Percentiles rank a stretch among this genome's conserved stretches.
Evolutionary conservation across 495 filamentous ascomycete species (phyloP).

Genomic region (Trichoderma gamsii): DNA sequence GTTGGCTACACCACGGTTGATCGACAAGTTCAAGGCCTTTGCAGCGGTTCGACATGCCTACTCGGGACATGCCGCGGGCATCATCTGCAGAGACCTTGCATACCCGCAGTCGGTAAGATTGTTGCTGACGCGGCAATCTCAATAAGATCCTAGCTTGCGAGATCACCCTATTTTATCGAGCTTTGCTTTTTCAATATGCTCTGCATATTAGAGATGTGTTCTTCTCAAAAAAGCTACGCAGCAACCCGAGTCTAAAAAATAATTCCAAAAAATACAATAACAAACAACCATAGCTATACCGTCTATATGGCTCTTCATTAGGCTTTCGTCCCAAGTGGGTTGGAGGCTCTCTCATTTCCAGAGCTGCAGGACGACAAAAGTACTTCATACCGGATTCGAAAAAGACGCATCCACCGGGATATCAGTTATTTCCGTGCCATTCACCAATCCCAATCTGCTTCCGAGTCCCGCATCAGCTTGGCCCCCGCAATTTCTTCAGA

Average conservation of each 20-base stretch:
- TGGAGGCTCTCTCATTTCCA: background rate
- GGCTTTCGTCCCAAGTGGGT: background rate
- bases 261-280: background rate
- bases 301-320: background rate
- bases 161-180: background rate
- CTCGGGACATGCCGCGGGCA: background rate
- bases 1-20: no score
- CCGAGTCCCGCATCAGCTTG: slow-evolving; percentile 28
- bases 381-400: background rate
- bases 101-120: background rate
- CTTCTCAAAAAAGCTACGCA: no score
- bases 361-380: background rate
- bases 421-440: background rate
- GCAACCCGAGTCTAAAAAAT: background rate
- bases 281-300: background rate
- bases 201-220: no score
- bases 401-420: background rate
- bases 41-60: background rate
- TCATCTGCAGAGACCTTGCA: background rate
- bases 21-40: background rate
- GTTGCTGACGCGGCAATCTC: background rate
- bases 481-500: slow-evolving; percentile 32
- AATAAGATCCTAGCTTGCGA: background rate
- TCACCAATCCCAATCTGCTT: slow-evolving; percentile 21
- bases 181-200: background rate